Base-by-base conservation (phyloP, 1,139 yeast genomes). In the Saccharomyces pastorianus region DNA sequence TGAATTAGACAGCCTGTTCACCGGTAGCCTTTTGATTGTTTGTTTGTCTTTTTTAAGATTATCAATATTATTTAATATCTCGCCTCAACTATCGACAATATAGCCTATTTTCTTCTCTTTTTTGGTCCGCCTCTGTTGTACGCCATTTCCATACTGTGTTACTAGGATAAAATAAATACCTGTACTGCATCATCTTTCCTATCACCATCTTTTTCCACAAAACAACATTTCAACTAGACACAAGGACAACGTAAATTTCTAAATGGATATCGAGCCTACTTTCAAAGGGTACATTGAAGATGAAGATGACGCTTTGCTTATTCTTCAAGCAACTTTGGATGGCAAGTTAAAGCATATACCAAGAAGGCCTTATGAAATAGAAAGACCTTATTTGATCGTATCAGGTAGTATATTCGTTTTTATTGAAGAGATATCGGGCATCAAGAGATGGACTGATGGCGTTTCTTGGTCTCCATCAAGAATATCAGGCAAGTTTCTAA, bases 391-490 rank as follows among this genome's bases (percentile, higher is more conserved):
- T 4, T 72, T 88, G 50, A 88, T 89, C 46, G 75, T 76, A 55
- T 83, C 89, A 14, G 97, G 96, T 0, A 82, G 83, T 61, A 83
- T 88, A 0, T 89, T 89, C 69, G 88, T 90, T 2, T 89, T 89
- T 65, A 81, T 86, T 52, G 96, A 89, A 68, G 88, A 85, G 60
- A 76, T 79, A 20, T 82, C 91, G 0, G 91, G 93, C 0, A 88
- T 89, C 57, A 87, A 86, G 67, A 74, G 96, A 52, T 89, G 97
- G 97, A 90, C 96, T 0, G 97, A 89, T 65, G 96, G 96, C n/a
- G 81, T 88, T 17, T 79, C 90, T 9, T 89, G 96, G 96, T 83
- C 90, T 1, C 96, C 97, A 0, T 85, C 93, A 2, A 74, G 97
- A 48, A 88, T 89, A 26, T 75, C 88, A 50, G 96, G 96, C 4